Conservation (phyloP, 495 filamentous ascomycete species). For the Hypoxylon rickii region DNA sequence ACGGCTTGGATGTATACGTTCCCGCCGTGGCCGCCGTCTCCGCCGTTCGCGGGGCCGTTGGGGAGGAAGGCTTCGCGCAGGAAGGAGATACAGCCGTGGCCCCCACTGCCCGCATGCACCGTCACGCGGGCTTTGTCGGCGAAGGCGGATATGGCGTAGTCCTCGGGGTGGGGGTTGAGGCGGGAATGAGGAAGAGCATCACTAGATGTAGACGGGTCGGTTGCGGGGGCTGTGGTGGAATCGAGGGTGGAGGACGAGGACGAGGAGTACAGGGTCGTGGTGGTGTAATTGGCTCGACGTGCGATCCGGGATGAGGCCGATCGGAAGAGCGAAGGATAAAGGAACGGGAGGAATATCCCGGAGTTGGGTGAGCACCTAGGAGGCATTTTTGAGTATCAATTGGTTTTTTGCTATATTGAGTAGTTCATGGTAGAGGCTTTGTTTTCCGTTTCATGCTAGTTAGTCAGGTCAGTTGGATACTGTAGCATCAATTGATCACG, state of each 20-base stretch:
- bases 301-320: slow-evolving; percentile 40
- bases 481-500: neutral
- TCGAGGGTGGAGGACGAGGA: slow-evolving; percentile 20
- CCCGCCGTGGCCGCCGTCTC: slow-evolving; percentile 89
- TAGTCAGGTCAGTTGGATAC: slow-evolving; percentile 3
- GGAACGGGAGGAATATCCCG: slow-evolving; percentile 63
- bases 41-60: slow-evolving; percentile 93
- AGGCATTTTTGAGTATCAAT: slow-evolving; percentile 45
- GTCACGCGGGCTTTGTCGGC: slow-evolving; percentile 81
- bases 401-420: slow-evolving; percentile 9
- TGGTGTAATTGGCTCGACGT: slow-evolving; percentile 31
- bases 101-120: slow-evolving; percentile 76
- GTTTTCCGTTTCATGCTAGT: neutral
- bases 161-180: slow-evolving; percentile 77
- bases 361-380: slow-evolving; percentile 48
- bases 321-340: slow-evolving; percentile 62
- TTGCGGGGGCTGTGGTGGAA: slow-evolving; percentile 34
- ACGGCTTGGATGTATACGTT: slow-evolving; percentile 94
- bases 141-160: slow-evolving; percentile 82
- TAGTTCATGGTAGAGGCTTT: too few relatives aligned
- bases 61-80: slow-evolving; percentile 84
- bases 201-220: slow-evolving; percentile 35
- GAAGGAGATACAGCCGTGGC: slow-evolving; percentile 92
- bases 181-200: slow-evolving; percentile 54
- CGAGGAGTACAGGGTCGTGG: slow-evolving; percentile 33